Base-by-base conservation (phyloP, 1,139 yeast species). In the Sugiyamaella grinbergsii region DNA sequence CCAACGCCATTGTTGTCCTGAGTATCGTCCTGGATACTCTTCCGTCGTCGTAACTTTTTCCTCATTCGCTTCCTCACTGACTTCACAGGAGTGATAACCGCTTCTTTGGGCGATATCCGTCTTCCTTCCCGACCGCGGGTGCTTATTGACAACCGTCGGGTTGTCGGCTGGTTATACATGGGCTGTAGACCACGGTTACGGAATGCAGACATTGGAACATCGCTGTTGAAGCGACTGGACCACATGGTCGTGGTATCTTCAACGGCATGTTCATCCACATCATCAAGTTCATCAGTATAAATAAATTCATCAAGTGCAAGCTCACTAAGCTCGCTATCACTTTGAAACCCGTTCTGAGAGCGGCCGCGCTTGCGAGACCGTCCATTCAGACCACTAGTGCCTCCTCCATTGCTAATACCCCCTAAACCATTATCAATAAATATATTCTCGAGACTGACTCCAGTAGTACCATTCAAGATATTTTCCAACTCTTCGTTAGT, bases 251-350 rank as follows among this genome's bases (percentile, higher is more conserved):
- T 48, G 39, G 49, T 16, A 43, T 52, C 44, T 44, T 52, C 42
- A 13, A 18, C 39, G 24, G 54, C 58, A 26, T 55, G 56, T 13
- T 71, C 81, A 49, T 79, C 82, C 49, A 83, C 87, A 59, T 86
- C 90, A 61, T 89, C 96, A 57, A 91, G 73, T 65, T 88, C 96
- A 66, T 93, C 85, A 68, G 93, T 85, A 66, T 91, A 88, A 62
- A 91, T 75, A 53, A 90, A 75, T 62, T 91, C 97, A 65, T 90
- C 96, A 52, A 91, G 72, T 5, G 88, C 90, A 47, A 89, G 70
- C 42, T 85, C 91, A 64, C 83, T 85, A 52, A 75, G 77, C 47
- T 71, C 78, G 41, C 73, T 72, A 47, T 68, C 72, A 16, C 67
- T 63, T 28, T 54, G 52, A 41, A 54, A 54, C 19, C 54, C 57